Conservation (phyloP, 768 basidiomycete genomes). For the Exsudoporus frostii region DNA sequence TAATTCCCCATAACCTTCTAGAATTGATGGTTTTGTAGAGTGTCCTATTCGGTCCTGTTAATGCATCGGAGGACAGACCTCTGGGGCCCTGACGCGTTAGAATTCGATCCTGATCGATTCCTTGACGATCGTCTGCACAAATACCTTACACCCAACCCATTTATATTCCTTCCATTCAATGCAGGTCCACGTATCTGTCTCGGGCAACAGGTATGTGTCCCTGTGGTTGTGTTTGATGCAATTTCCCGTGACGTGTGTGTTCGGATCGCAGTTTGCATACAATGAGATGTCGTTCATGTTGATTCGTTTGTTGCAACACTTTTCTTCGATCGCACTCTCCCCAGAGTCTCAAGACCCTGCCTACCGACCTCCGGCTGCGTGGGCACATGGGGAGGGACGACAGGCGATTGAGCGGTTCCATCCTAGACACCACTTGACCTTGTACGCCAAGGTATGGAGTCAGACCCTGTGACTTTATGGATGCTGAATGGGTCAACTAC, state of each 20-base stretch:
- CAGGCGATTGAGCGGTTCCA: constrained; percentile 24
- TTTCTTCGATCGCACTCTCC: constrained; percentile 21
- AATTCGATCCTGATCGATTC: constrained; percentile 42
- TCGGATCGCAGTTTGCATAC: constrained; percentile 30
- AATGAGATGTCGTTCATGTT: constrained; percentile 35
- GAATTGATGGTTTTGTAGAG: constrained; percentile 10
- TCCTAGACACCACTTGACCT: constrained; percentile 30
- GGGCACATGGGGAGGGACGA: constrained; percentile 26
- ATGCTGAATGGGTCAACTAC: background rate
- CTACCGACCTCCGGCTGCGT: constrained; percentile 24
- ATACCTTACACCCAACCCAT: constrained; percentile 39
- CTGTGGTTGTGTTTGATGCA: background rate
- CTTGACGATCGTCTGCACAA: constrained; percentile 35
- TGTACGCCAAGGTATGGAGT: constrained; percentile 37
- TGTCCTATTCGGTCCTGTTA: constrained; percentile 27
- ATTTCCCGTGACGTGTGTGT: background rate
- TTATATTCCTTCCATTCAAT: constrained; percentile 43
- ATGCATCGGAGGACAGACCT: constrained; percentile 38
- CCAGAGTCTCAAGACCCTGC: constrained; percentile 29
- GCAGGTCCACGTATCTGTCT: constrained; percentile 39
- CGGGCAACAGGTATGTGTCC: constrained; percentile 33
- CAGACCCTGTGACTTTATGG: background rate
- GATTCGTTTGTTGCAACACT: constrained; percentile 28
- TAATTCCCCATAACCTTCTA: background rate
- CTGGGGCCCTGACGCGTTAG: constrained; percentile 38